Evolutionary conservation across 176 grass and related monocot species (phyloP).

Genomic region (Hordeum marinum): DNA sequence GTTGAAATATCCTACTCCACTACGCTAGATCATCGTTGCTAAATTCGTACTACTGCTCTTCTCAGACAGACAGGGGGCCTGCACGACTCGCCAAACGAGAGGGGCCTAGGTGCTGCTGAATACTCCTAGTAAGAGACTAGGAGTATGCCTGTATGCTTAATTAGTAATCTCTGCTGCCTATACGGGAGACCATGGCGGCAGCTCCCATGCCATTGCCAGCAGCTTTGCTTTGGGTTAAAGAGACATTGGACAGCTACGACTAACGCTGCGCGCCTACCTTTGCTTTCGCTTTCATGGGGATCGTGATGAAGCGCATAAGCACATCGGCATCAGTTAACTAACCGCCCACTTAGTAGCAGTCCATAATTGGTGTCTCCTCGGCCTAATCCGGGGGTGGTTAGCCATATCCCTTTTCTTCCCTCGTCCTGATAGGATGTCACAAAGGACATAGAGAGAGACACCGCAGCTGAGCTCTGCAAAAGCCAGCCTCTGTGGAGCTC

Average conservation of each 20-base stretch:
- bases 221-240: conserved; percentile 52
- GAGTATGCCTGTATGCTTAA: conserved; percentile 18
- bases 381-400: conserved; percentile 4
- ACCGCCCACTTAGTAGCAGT: not conserved
- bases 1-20: not conserved
- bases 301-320: conserved; percentile 37
- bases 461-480: not conserved
- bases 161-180: not conserved
- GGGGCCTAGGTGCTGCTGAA: not conserved
- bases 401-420: not conserved
- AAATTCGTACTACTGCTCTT: not conserved
- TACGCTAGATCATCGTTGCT: not conserved
- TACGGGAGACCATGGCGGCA: conserved; percentile 14
- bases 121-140: not conserved
- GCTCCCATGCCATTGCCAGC: conserved; percentile 8
- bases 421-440: not conserved
- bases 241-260: not conserved
- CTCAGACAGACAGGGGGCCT: not conserved
- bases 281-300: conserved; percentile 45
- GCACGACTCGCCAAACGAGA: conserved; percentile 3
- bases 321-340: conserved; percentile 50
- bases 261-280: not conserved
- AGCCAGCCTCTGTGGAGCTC: not conserved
- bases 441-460: not conserved
- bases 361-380: conserved; percentile 29